These are phyloP conservation scores for Taiozyma sp. DNA, from an alignment of 1,139 yeast genomes.

Conservation along the genomic window DNA sequence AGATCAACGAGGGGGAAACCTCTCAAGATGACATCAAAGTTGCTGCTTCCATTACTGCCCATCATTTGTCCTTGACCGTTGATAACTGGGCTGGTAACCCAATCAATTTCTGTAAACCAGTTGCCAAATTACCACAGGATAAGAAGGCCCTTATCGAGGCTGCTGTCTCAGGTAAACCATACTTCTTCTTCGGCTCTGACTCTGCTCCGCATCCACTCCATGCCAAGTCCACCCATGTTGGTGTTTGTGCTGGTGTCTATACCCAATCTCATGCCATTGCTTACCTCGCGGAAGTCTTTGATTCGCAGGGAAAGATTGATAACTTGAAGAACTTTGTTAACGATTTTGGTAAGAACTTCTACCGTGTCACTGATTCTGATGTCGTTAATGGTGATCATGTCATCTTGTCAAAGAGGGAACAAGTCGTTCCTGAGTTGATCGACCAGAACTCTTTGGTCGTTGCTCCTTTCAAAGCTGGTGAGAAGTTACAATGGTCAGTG, in stretches of 20 bases:
- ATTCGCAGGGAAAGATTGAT: slow-evolving; percentile 55
- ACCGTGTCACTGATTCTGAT: slow-evolving; percentile 46
- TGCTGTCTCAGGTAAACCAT: slow-evolving; percentile 88
- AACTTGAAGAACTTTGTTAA: slow-evolving; percentile 71
- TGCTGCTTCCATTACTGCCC: slow-evolving; percentile 94
- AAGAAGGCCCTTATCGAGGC: slow-evolving; percentile 77
- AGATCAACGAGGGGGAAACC: slow-evolving; percentile 53
- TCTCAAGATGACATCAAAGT: slow-evolving; percentile 46
- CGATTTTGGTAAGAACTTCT: slow-evolving; percentile 68
- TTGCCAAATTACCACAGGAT: slow-evolving; percentile 88
- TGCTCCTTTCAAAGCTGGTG: slow-evolving; percentile 90
- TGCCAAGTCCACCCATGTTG: slow-evolving; percentile 69
- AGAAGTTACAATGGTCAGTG: slow-evolving; percentile 65
- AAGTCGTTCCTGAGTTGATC: slow-evolving; percentile 56
- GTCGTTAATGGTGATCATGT: slow-evolving; percentile 42
- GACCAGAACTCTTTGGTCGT: slow-evolving; percentile 46
- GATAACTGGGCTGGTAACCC: slow-evolving; percentile 98
- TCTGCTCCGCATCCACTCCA: slow-evolving; percentile 94
- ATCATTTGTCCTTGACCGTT: slow-evolving; percentile 81
- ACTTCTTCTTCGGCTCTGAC: slow-evolving; percentile 95
- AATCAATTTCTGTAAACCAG: slow-evolving; percentile 94
- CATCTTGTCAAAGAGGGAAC: slow-evolving; percentile 45
- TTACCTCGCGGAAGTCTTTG: slow-evolving; percentile 86
- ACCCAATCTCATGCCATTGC: slow-evolving; percentile 83
- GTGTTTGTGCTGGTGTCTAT: slow-evolving; percentile 96